Evolutionary conservation across 2,329 filamentous ascomycete genomes (phyloP), one percentile per base, ranked within the genome.

Genomic region (Ophiostoma sp.): DNA sequence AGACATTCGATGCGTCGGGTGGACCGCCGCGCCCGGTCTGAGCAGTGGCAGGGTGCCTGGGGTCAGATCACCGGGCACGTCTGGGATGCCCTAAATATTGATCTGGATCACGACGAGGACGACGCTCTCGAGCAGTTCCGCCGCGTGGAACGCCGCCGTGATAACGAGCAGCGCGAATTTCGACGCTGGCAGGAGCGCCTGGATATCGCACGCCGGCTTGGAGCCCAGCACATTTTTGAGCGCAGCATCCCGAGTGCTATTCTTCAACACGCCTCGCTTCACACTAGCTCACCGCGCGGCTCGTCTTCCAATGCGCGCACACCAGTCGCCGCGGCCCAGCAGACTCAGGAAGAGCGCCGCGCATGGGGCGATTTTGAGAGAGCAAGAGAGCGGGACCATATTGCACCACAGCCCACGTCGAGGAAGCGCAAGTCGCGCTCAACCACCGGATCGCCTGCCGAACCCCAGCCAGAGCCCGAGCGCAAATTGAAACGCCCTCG

Each of bases 341-440:
- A 96, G 78, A 91, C 90, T 8, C 82, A 89, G 60, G 93, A 97
- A 75, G 93, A 96, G 78, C 84, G 90, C 69, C 85, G 89, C 71
- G 93, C 94, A 4, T 97, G 94, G 95, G 92, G 93, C 73, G 93
- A 91, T 27, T 89, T 98, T 73, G 94, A 97, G 75, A 91, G 90
- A 78, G 93, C 92, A 62, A 86, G 92, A 73, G 90, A 94, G 72
- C 85, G 86, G 23, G 85, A 90, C 31, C 78, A 81, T 64, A 78
- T 80, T 36, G 79, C 76, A 41, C 79, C 76, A 39, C 79, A 76
- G 69, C 79, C 85, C 60, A 84, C 81, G 72, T 81, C 83, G 68
- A 88, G 91, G 71, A 93, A 97, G 80, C 88, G 93, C 68, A 95
- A 93, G 77, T 82, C 84, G 8, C 83, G 84, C 54, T 96, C 93